phyloP scores from a whole-genome alignment of 768 basidiomycete species.

The Mycena indigotica region DNA sequence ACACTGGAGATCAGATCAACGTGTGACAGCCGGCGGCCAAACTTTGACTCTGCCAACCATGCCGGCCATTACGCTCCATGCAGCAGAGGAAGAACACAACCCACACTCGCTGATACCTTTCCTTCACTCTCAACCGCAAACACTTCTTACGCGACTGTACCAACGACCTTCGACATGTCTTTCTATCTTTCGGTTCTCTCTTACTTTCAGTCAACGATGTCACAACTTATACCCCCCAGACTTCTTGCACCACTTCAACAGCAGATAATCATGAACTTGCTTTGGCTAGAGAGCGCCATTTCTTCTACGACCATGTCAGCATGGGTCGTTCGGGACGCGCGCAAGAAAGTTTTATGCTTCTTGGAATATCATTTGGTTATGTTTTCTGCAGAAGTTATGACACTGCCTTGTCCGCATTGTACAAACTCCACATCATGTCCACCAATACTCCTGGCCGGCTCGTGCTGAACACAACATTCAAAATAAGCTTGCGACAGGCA shows the following conservation, averaged over 20 bases:
- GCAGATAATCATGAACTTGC: constrained; percentile 82
- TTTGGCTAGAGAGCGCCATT: constrained; percentile 85
- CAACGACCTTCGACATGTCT: constrained; percentile 86
- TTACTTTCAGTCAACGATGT: constrained; percentile 2
- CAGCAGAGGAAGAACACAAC: constrained; percentile 26
- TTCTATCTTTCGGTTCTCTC: constrained; percentile 80
- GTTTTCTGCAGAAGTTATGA: constrained; percentile 63
- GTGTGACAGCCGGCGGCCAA: constrained; percentile 28
- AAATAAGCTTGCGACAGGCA: constrained; percentile 77
- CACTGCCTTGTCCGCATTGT: constrained; percentile 62
- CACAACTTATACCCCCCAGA: constrained; percentile 39
- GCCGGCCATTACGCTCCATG: constrained; percentile 23
- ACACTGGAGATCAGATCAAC: constrained; percentile 1
- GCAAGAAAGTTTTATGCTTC: constrained; percentile 38
- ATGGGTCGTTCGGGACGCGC: constrained; percentile 76
- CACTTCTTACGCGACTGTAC: constrained; percentile 76
- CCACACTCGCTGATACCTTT: constrained; percentile 78
- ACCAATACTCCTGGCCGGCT: constrained; percentile 58
- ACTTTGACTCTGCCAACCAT: constrained; percentile 29
- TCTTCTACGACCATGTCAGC: constrained; percentile 66
- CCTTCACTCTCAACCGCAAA: constrained; percentile 79
- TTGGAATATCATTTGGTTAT: constrained; percentile 15
- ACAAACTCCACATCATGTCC: constrained; percentile 69
- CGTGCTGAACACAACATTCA: constrained; percentile 74
- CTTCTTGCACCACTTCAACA: constrained; percentile 77